These are phyloP conservation scores for Cucurbita ficifolia DNA, from an alignment of 306 rosid genomes.

Conservation along the genomic window DNA sequence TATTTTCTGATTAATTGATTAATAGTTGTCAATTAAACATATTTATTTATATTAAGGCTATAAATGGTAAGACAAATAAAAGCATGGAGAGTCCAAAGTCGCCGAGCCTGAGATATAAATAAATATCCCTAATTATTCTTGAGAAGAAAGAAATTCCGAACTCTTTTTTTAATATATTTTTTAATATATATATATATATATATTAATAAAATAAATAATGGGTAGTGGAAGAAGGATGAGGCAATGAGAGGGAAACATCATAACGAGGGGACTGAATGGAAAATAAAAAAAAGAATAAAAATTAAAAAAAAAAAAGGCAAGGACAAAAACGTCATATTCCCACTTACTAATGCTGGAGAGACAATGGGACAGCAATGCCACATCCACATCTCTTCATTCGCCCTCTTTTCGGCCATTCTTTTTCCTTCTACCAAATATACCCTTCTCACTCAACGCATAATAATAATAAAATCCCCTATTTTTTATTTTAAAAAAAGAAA, in stretches of 20 bases:
- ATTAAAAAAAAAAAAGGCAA: not conserved
- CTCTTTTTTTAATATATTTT: not conserved
- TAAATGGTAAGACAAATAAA: not conserved
- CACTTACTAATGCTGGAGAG: not conserved
- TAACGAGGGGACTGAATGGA: not conserved
- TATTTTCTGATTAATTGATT: not conserved
- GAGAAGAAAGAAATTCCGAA: not conserved
- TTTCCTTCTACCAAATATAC: not conserved
- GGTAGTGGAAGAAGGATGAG: not conserved
- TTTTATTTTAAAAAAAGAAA: no score
- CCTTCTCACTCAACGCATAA: no score
- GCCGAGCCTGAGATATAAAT: no score
- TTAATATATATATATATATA: no score
- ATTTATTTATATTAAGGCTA: not conserved
- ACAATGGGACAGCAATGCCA: conserved; percentile 5
- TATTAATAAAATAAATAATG: not conserved
- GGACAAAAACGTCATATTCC: conserved; percentile 5
- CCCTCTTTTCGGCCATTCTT: not conserved
- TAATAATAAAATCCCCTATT: no score
- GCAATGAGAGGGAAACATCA: conserved; percentile 2
- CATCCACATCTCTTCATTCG: not conserved
- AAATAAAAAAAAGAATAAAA: not conserved
- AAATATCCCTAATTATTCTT: not conserved
- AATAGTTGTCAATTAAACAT: no score
- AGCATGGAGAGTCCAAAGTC: not conserved